Percentiles rank a stretch among this genome's conserved stretches.
These are phyloP conservation scores for Lachancea mirantina DNA, from an alignment of 805 yeast genomes.

Conservation along the genomic window DNA sequence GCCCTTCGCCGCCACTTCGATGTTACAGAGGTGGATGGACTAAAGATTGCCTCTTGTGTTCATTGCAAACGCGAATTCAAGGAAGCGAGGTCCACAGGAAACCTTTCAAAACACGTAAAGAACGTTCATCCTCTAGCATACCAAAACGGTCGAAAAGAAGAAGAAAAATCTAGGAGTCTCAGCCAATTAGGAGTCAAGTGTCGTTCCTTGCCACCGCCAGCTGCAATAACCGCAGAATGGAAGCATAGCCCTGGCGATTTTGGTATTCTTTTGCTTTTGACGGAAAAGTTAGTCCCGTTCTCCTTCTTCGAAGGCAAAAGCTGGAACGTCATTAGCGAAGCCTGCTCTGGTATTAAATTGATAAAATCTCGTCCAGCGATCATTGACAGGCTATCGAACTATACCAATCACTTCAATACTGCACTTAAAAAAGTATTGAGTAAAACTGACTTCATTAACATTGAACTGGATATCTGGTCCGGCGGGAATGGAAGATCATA, in stretches of 20 bases:
- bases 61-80: constrained; percentile 1
- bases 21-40: neutral
- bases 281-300: neutral
- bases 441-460: constrained; percentile 2
- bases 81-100: constrained; percentile 5
- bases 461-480: constrained; percentile 4
- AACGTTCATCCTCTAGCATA: constrained; percentile 1
- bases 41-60: neutral
- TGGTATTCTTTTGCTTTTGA: neutral
- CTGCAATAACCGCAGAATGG: neutral
- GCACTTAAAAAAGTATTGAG: too few species aligned
- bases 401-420: too few species aligned
- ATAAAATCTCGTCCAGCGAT: constrained; percentile 5
- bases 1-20: constrained; percentile 1
- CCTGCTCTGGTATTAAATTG: constrained; percentile 1
- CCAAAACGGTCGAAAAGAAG: neutral
- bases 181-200: neutral
- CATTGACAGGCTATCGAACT: too few species aligned
- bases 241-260: constrained; percentile 3
- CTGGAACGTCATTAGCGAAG: neutral
- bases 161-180: neutral
- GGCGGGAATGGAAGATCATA: constrained; percentile 4
- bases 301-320: neutral
- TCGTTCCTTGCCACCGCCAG: constrained; percentile 3
- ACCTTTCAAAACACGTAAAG: constrained; percentile 4